Evolutionary conservation across 2,329 filamentous ascomycete species (phyloP), one percentile per base, ranked within the genome.

Genomic region (Ilyonectria sp.): DNA sequence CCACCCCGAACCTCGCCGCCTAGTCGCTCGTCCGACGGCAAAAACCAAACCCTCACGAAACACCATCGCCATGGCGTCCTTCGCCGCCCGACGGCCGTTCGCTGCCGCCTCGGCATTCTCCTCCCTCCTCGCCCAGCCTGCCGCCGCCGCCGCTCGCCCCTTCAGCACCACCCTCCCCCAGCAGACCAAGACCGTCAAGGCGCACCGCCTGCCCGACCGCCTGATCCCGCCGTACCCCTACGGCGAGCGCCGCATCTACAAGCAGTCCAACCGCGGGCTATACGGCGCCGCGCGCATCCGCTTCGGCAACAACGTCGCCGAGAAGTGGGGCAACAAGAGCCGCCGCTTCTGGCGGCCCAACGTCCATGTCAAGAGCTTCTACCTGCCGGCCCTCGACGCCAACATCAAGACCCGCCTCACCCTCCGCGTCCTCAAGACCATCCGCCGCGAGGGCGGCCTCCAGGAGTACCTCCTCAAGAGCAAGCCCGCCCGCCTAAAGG

Each of bases 391-490:
- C 0, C 82, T 96, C 64, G 84, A 86, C 69, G 86, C 86, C 69
- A 87, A 86, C 75, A 84, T 96, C 61, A 90, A 90, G 79, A 86
- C 93, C 44, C 87, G 91, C 68, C 85, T 95, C 64, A 93, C 91
- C 7, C 86, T 92, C 46, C 87, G 89, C 63, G 92, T 94, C 29
- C 85, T 92, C 74, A 86, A 89, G 77, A 91, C 90, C 40, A 93
- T 98, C 77, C 91, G 94, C 78, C 95, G 94, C 79, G 90, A 92
- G 69, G 95, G 95, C 67, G 94, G 96, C 8, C 86, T 99, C 71
- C 96, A 99, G 81, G 91, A 94, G 77, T 99, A 99, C 83, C 85
- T 99, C 52, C 86, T 97, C 47, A 94, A 94, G 73, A 88, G 90
- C 79, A 96, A 94, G 82, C 85, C 92, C 17, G 87, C 86, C 46